Evolutionary conservation across 2,329 filamentous ascomycete genomes (phyloP).

Genomic region (Nemania sp.): DNA sequence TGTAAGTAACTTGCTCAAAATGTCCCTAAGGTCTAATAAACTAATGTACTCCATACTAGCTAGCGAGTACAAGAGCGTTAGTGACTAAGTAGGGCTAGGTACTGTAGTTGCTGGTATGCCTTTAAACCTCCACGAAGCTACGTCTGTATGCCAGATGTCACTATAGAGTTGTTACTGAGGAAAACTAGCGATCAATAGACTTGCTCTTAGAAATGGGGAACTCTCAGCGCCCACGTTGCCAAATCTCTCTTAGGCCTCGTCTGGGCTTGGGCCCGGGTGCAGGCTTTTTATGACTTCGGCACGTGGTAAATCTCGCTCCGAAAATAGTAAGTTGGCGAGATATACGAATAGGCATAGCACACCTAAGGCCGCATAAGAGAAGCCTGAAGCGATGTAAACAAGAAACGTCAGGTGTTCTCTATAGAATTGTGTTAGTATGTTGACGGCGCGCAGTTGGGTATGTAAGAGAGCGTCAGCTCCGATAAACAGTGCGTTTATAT

Average conservation of each 20-base stretch:
- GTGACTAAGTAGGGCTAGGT: too few species aligned
- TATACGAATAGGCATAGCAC: background rate
- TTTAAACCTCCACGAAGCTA: too few species aligned
- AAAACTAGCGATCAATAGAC: background rate
- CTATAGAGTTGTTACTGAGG: background rate
- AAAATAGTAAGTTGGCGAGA: slow-evolving; percentile 8
- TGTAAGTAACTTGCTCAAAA: too few species aligned
- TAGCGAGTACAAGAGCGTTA: too few species aligned
- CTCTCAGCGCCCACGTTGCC: too few species aligned
- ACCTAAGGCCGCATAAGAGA: background rate
- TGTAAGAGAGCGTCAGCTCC: background rate
- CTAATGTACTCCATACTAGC: too few species aligned
- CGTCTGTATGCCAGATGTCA: background rate
- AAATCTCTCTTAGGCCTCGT: too few species aligned
- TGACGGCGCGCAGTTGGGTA: background rate
- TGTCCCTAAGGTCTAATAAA: too few species aligned
- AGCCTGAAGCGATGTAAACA: background rate
- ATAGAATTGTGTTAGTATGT: background rate
- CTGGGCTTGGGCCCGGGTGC: slow-evolving; percentile 14
- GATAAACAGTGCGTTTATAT: background rate
- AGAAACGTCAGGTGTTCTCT: background rate
- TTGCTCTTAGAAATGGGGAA: background rate
- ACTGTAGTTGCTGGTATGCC: too few species aligned
- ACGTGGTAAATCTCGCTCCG: slow-evolving; percentile 10
- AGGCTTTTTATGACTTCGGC: background rate